Percentiles rank a stretch among this genome's conserved stretches.
phyloP scores from a whole-genome alignment of 2,329 filamentous ascomycete species.

The Nothophoma quercina region DNA sequence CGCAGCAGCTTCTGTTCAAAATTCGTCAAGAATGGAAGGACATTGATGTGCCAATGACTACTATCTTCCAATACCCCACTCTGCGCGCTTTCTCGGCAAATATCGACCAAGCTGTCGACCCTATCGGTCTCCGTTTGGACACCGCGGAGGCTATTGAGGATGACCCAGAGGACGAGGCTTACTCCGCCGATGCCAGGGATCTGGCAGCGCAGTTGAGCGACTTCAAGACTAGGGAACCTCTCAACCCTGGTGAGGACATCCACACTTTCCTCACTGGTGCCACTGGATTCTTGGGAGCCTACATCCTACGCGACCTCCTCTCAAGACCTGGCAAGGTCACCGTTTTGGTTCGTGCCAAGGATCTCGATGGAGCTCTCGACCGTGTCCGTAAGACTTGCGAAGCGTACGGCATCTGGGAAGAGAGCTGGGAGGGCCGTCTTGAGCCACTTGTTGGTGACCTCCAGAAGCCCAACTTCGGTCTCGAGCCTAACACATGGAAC shows the following conservation, averaged over 20 bases:
- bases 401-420: constrained; percentile 82
- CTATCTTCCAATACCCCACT: constrained; percentile 73
- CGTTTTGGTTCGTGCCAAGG: constrained; percentile 76
- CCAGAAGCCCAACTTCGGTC: constrained; percentile 73
- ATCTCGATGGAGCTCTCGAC: constrained; percentile 64
- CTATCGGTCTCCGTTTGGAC: constrained; percentile 56
- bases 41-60: constrained; percentile 73
- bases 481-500: constrained; percentile 72
- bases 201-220: constrained; percentile 57
- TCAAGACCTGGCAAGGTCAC: constrained; percentile 71
- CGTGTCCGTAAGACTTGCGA: constrained; percentile 72
- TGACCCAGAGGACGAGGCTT: constrained; percentile 60
- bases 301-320: constrained; percentile 78
- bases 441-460: constrained; percentile 77
- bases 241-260: constrained; percentile 49
- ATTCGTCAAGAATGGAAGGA: constrained; percentile 68
- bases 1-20: constrained; percentile 79
- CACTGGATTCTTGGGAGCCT: constrained; percentile 88
- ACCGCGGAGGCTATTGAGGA: constrained; percentile 50
- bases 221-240: constrained; percentile 51
- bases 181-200: constrained; percentile 62
- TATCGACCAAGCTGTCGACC: constrained; percentile 60
- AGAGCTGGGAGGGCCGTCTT: constrained; percentile 71
- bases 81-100: constrained; percentile 63
- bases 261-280: constrained; percentile 87